phyloP scores from a whole-genome alignment of 148 eudicot genomes.

The Rhododendron mucronatum region DNA sequence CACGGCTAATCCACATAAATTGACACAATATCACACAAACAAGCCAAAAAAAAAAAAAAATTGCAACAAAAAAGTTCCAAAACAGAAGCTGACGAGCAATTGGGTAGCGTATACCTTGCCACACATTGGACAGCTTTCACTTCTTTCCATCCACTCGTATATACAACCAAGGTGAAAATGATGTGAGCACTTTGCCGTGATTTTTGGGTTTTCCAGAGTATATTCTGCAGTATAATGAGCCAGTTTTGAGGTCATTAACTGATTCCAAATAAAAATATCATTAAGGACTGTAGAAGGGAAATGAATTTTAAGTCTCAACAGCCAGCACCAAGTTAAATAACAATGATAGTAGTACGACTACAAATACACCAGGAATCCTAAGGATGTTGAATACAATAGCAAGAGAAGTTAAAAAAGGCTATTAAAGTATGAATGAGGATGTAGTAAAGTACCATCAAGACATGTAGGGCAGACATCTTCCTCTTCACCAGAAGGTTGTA shows the following conservation, averaged over 20 bases:
- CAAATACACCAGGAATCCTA: not conserved
- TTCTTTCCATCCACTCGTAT: conserved; percentile 29
- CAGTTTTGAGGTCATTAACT: not conserved
- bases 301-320: not conserved
- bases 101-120: conserved; percentile 12
- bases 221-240: conserved; percentile 16
- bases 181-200: conserved; percentile 20
- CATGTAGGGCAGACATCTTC: conserved; percentile 29
- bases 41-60: not conserved
- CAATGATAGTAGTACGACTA: not conserved
- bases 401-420: not conserved
- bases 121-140: conserved; percentile 26
- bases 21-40: not conserved
- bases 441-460: conserved; percentile 19
- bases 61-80: not conserved
- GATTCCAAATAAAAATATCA: not conserved
- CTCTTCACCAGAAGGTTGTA: conserved; percentile 18
- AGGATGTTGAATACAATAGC: not conserved
- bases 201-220: conserved; percentile 25
- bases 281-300: too few species aligned
- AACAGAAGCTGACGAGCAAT: not conserved
- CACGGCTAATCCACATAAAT: not conserved
- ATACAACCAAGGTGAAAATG: conserved; percentile 28
- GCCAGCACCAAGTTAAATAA: not conserved
- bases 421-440: not conserved